phyloP scores from a whole-genome alignment of 495 filamentous ascomycete species.

The Thermothielavioides terrestris region DNA sequence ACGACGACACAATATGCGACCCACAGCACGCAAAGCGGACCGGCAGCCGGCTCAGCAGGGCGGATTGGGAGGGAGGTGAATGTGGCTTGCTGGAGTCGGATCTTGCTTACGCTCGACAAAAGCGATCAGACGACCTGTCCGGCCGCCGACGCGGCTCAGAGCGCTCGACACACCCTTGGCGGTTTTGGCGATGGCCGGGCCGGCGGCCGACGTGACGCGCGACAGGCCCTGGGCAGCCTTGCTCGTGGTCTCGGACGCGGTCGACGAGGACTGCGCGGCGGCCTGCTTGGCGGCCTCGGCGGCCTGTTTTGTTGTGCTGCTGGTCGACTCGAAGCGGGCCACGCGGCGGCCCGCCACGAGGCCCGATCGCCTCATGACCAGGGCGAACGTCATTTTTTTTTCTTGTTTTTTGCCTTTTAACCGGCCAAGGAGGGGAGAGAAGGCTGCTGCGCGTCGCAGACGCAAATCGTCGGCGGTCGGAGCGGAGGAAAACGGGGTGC shows the following conservation, averaged over 20 bases:
- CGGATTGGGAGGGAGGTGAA: background rate
- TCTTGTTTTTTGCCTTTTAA: background rate
- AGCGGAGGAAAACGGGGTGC: background rate
- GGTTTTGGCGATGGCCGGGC: constrained; percentile 63
- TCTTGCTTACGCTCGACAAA: constrained; percentile 66
- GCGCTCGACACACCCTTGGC: constrained; percentile 55
- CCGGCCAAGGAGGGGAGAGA: background rate
- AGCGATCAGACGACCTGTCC: constrained; percentile 69
- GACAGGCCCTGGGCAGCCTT: constrained; percentile 84
- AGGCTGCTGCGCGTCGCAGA: background rate
- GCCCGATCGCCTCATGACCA: constrained; percentile 27
- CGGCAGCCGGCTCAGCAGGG: background rate
- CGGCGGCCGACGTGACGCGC: constrained; percentile 70
- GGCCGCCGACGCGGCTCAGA: constrained; percentile 71
- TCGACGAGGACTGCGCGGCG: constrained; percentile 56
- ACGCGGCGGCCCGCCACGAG: constrained; percentile 34
- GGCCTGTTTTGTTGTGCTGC: constrained; percentile 40
- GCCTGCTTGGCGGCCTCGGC: constrained; percentile 48
- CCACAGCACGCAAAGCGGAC: constrained; percentile 1
- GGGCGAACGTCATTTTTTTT: constrained; percentile 24
- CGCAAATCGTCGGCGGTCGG: constrained; percentile 5
- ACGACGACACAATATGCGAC: background rate
- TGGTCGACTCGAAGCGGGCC: constrained; percentile 43
- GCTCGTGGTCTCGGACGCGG: constrained; percentile 53
- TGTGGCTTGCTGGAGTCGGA: background rate